Evolutionary conservation across 2,329 filamentous ascomycete species (phyloP).

Genomic region (Aulographum hederae): DNA sequence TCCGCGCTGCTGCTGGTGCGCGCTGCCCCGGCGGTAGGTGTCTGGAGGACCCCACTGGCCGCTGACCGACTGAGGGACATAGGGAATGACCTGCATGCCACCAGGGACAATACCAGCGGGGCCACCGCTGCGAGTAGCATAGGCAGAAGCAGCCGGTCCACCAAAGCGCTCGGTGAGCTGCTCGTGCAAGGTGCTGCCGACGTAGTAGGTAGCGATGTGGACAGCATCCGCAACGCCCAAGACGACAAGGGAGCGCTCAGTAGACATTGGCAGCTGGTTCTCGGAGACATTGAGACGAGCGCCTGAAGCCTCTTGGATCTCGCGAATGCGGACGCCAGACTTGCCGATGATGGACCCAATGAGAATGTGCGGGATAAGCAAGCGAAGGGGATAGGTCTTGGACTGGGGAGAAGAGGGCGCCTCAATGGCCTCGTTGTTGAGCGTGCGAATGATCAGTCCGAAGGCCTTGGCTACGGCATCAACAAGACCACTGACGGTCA

Average conservation of each 20-base stretch:
- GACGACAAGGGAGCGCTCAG: slow-evolving; percentile 92
- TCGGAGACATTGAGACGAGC: slow-evolving; percentile 94
- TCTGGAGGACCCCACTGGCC: slow-evolving; percentile 87
- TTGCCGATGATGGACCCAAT: slow-evolving; percentile 99
- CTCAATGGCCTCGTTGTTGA: slow-evolving; percentile 90
- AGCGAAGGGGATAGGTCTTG: slow-evolving; percentile 90
- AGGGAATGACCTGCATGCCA: slow-evolving; percentile 98
- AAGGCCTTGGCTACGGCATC: slow-evolving; percentile 98
- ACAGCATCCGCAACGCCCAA: slow-evolving; percentile 96
- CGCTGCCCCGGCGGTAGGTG: slow-evolving; percentile 54
- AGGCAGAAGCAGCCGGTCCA: slow-evolving; percentile 89
- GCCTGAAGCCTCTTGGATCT: slow-evolving; percentile 95
- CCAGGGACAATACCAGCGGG: slow-evolving; percentile 87
- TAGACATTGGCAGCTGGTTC: slow-evolving; percentile 81
- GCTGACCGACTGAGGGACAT: slow-evolving; percentile 79
- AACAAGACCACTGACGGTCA: slow-evolving; percentile 91
- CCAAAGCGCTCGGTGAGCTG: slow-evolving; percentile 94
- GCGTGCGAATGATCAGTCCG: slow-evolving; percentile 88
- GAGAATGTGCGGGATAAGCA: slow-evolving; percentile 89
- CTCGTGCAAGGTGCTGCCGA: slow-evolving; percentile 92
- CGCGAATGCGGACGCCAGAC: slow-evolving; percentile 83
- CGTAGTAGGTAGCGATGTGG: slow-evolving; percentile 97
- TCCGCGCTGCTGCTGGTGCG: slow-evolving; percentile 46
- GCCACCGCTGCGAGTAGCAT: slow-evolving; percentile 84
- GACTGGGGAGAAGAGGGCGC: slow-evolving; percentile 80